These are phyloP conservation scores for Clarireedia homoeocarpa DNA, from an alignment of 2,329 filamentous ascomycete genomes.

Conservation along the genomic window DNA sequence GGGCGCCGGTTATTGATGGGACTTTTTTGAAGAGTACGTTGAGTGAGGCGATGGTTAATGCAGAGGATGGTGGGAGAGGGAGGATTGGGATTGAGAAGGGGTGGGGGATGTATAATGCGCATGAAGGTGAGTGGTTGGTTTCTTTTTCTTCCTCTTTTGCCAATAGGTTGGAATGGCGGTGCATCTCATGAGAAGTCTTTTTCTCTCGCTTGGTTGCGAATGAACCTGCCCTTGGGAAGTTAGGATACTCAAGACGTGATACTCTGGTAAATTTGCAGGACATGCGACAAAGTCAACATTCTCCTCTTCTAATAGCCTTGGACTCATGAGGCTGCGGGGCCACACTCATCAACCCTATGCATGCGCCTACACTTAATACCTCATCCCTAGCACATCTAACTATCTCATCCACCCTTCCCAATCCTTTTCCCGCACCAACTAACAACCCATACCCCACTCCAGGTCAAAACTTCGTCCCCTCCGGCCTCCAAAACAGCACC, in stretches of 20 bases:
- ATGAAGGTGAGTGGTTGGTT: constrained; percentile 35
- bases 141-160: background rate
- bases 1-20: constrained; percentile 53
- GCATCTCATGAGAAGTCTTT: background rate
- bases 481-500: constrained; percentile 34
- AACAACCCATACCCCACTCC: background rate
- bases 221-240: too few species aligned
- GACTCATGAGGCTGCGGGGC: too few species aligned
- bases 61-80: constrained; percentile 14
- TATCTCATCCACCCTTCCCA: too few species aligned
- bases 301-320: too few species aligned
- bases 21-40: constrained; percentile 41
- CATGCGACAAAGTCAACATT: too few species aligned
- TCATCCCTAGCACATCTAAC: too few species aligned
- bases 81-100: constrained; percentile 38
- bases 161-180: background rate
- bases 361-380: too few species aligned
- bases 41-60: constrained; percentile 33
- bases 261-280: too few species aligned
- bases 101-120: constrained; percentile 52
- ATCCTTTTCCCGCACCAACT: too few species aligned
- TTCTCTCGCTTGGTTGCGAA: background rate
- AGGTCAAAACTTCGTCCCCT: constrained; percentile 53
- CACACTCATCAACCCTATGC: too few species aligned
- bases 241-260: too few species aligned